Percentiles rank a stretch among this genome's conserved stretches.
These are phyloP conservation scores for Suhomyces faveliae DNA, from an alignment of 805 yeast genomes.

Conservation along the genomic window DNA sequence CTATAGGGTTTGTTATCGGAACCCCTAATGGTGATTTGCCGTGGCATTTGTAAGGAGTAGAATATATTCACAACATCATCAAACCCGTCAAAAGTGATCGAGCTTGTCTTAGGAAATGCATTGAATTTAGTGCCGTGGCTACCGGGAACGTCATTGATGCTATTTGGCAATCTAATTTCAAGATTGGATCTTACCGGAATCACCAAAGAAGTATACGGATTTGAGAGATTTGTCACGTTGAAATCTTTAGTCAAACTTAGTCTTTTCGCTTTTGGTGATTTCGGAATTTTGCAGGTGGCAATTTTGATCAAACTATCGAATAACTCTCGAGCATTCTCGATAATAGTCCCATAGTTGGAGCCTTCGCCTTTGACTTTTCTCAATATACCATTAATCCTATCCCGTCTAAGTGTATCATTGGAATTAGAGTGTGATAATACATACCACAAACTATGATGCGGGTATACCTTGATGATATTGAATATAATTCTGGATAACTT, in stretches of 20 bases:
- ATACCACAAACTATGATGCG: constrained; percentile 84
- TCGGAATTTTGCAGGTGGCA: constrained; percentile 40
- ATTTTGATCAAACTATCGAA: constrained; percentile 44
- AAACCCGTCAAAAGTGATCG: constrained; percentile 56
- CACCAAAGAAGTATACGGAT: constrained; percentile 48
- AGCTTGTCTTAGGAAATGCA: constrained; percentile 46
- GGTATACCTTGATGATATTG: constrained; percentile 61
- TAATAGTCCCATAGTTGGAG: constrained; percentile 13
- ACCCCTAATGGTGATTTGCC: constrained; percentile 72
- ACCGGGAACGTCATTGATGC: constrained; percentile 10
- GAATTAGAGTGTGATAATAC: constrained; percentile 71
- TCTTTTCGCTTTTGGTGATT: constrained; percentile 30
- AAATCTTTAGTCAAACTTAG: constrained; percentile 43
- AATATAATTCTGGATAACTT: constrained; percentile 58
- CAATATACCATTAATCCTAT: constrained; percentile 27
- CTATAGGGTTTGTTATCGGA: constrained; percentile 73
- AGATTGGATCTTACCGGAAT: constrained; percentile 74
- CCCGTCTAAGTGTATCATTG: constrained; percentile 29
- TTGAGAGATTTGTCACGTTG: constrained; percentile 28
- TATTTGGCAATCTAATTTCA: constrained; percentile 60
- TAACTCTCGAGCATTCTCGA: constrained; percentile 31
- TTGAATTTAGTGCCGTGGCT: constrained; percentile 34
- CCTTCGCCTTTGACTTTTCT: constrained; percentile 14
- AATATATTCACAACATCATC: constrained; percentile 69
- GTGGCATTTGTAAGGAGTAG: constrained; percentile 84